Base-by-base conservation (phyloP, 176 grass and related monocot genomes). In the Raddia guianensis region DNA sequence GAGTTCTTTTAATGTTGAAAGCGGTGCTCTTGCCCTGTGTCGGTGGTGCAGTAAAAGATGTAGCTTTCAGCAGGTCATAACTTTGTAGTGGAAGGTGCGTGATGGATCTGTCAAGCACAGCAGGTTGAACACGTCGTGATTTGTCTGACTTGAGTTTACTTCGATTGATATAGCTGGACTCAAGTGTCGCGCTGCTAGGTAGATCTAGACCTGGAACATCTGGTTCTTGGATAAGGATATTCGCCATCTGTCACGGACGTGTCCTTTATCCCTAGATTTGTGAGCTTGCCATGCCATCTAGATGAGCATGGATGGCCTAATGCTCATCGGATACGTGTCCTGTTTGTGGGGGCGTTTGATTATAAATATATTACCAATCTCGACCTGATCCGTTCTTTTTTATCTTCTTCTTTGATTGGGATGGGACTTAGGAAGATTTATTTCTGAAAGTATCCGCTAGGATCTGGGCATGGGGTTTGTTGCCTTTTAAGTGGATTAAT, bases 31-130 rank as follows among this genome's bases (percentile, higher is more conserved):
- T 75, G 70, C 46, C 9, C 5, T 55, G 62, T 63, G 87, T 84
- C 37, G 47, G 81, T 71, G 81, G 63, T 75, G 54, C 55, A 56
- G 76, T 70, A 37, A 84, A 84, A 80, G 16, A 69, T 56, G 82
- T 66, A 33, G 57, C 56, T 81, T 85, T 85, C 52, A 27, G 6
- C 51, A 66, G 62, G 43, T 56, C 12, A 64, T 20, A 68, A 53
- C 71, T 76, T 27, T 42, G 27, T 13, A 44, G 49, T 72, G 82
- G 77, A 77, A 81, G 87, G 50, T 77, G 77, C 82, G 82, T 89
- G 77, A 72, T 9, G 72, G 72, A 89, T 89, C 87, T 85, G 82
- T 61, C 43, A 59, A 63, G 37, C 49, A 50, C 64, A 45, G 37
- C 14, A 48, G 79, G 75, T 53, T 77, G 33, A 58, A 75, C 14